Base-by-base conservation (phyloP, 495 filamentous ascomycete genomes). In the Neurospora terricola region DNA sequence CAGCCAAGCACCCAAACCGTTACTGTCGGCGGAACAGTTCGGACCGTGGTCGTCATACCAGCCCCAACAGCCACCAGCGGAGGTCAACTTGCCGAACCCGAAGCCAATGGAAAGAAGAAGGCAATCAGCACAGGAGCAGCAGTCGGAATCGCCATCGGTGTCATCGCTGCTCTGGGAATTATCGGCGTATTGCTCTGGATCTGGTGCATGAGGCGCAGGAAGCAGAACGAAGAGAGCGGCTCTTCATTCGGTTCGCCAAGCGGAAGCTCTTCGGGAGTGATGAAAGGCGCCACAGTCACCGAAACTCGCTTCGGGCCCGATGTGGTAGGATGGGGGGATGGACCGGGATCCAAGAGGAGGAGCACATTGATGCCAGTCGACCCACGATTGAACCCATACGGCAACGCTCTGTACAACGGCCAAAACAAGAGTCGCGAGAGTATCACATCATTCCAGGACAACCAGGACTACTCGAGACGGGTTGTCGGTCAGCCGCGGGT, bases 331-430 rank as follows among this genome's bases (percentile, higher is more conserved):
- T 40, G 72, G 21, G 62, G 27, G 27, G 74, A 27, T 14, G 48
- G 21, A 11, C 66, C 68, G 27, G 70, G 30, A 0, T 80, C 39
- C 38, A 82, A 81, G 70, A 77, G 87, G 70, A 78, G 81, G 45
- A 89, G 86, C 78, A 80, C 83, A 34, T 77, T 86, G 30, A 85
- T 87, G 83, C 83, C 86, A 1, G 81, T 87, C 62, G 86, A 89
- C 76, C 86, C 86, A n/a, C 82, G 87, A 66, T 81, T 88, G 76
- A 85, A 88, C 71, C 86, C 86, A 0, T 87, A 84, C 68, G 80
- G 82, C 23, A 77, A 78, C 43, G 84, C 82, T 16, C 80, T 87
- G 0, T 88, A 87, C 73, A 78, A 78, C 37, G 81, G 80, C 30
- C 83, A 81, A 36, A 86, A 84, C 70, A 83, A 84, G 75, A 87